Conservation (phyloP, 805 yeast species). For the Lachancea meyersii region DNA sequence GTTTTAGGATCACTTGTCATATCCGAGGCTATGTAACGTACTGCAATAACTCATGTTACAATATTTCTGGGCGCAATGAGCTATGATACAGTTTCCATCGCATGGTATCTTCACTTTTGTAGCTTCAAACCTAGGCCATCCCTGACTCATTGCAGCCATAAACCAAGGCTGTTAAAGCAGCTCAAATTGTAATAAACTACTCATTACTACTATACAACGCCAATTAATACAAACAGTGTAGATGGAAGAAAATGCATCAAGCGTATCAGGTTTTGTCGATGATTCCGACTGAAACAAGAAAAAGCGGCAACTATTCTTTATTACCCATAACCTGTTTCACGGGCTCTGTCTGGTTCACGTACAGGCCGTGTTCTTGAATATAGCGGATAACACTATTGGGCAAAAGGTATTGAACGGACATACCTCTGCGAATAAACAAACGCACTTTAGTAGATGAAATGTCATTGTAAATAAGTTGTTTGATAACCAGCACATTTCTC, state of each 20-base stretch:
- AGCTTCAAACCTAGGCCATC: too few species aligned
- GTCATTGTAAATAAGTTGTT: slow-evolving; percentile 93
- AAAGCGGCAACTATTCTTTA: slow-evolving; percentile 23
- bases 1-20: not conserved
- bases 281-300: not conserved
- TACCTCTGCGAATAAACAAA: slow-evolving; percentile 83
- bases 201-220: not conserved
- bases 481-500: slow-evolving; percentile 86
- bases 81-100: too few species aligned
- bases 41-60: too few species aligned
- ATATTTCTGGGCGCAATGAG: too few species aligned
- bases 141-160: too few species aligned
- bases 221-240: not conserved
- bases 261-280: too few species aligned
- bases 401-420: slow-evolving; percentile 91
- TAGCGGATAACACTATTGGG: slow-evolving; percentile 94
- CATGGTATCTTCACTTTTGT: too few species aligned
- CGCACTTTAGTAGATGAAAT: slow-evolving; percentile 93
- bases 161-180: not conserved
- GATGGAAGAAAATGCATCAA: not conserved
- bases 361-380: slow-evolving; percentile 85
- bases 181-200: not conserved
- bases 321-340: slow-evolving; percentile 74
- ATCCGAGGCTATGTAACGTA: too few species aligned
- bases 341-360: slow-evolving; percentile 83